Conservation (phyloP, 2,329 filamentous ascomycete genomes). For the Colletotrichum noveboracense region DNA sequence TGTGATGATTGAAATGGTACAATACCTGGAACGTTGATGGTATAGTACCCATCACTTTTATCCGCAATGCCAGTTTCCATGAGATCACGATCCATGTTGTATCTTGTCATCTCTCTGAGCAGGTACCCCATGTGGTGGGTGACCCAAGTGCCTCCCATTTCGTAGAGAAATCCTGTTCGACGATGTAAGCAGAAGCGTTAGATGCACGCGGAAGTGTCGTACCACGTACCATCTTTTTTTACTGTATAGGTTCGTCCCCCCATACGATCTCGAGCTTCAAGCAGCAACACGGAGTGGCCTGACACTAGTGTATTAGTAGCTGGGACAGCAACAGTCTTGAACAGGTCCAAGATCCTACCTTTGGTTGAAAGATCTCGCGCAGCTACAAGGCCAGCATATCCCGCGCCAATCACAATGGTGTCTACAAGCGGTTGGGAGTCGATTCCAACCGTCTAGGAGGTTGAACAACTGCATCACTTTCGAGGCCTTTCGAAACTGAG, state of each 20-base stretch:
- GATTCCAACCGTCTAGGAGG: background rate
- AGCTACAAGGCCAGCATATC: conserved; percentile 25
- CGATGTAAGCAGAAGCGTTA: background rate
- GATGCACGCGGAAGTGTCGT: background rate
- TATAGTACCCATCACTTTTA: conserved; percentile 16
- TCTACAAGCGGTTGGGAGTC: conserved; percentile 17
- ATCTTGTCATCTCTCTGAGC: conserved; percentile 49
- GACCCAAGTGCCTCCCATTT: conserved; percentile 50
- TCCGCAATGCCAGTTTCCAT: background rate
- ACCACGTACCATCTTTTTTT: conserved; percentile 33
- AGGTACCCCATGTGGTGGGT: conserved; percentile 45
- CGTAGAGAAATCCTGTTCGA: conserved; percentile 32
- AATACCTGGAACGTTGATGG: background rate
- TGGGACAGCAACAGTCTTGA: background rate
- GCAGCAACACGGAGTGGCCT: conserved; percentile 33
- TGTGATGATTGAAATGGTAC: background rate
- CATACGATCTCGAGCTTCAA: conserved; percentile 46
- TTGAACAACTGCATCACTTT: background rate
- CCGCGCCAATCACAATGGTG: conserved; percentile 24
- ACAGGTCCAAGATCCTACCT: background rate
- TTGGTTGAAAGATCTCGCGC: conserved; percentile 19
- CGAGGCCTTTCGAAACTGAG: background rate
- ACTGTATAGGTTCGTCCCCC: conserved; percentile 45
- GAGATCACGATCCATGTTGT: conserved; percentile 38
- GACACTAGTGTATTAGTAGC: background rate